A percentile compares a stretch with the other conserved stretches of the same genome.
phyloP scores from a whole-genome alignment of 371 early-diverging fungal genomes.

The Chytridium lagenaria region DNA sequence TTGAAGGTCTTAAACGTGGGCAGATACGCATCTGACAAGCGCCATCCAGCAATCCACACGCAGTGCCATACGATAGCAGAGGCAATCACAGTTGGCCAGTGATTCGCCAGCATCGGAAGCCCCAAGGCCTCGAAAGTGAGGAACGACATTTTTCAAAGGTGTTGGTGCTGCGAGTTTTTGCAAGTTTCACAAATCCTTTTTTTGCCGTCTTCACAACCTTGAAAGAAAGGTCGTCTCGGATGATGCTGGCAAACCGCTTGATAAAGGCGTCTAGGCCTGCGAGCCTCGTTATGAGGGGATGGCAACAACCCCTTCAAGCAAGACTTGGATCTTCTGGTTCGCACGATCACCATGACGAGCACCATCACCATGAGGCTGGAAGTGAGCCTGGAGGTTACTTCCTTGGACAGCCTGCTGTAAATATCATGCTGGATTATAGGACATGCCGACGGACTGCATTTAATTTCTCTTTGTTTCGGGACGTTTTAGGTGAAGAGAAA shows the following conservation, averaged over 20 bases:
- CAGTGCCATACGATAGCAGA: conserved; percentile 32
- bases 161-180: too few species aligned
- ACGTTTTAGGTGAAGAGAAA: conserved; percentile 5
- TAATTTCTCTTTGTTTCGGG: too few species aligned
- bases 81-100: conserved; percentile 22
- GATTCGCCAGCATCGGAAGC: conserved; percentile 11
- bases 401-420: conserved; percentile 18
- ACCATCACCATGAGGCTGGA: conserved; percentile 17
- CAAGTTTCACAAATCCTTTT: too few species aligned
- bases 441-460: too few species aligned
- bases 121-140: conserved; percentile 19
- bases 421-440: background rate
- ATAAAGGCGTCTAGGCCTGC: background rate
- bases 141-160: background rate
- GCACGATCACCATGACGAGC: conserved; percentile 23
- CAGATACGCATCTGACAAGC: background rate
- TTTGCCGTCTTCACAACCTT: too few species aligned
- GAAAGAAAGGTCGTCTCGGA: background rate
- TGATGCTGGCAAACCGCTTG: background rate
- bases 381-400: conserved; percentile 36
- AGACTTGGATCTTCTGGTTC: background rate
- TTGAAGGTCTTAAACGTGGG: conserved; percentile 21
- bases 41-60: conserved; percentile 5
- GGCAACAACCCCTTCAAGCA: background rate
- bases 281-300: background rate